Percentiles rank a stretch among this genome's conserved stretches.
Conservation (phyloP, 805 yeast species). For the Yamadazyma akitaensis region DNA sequence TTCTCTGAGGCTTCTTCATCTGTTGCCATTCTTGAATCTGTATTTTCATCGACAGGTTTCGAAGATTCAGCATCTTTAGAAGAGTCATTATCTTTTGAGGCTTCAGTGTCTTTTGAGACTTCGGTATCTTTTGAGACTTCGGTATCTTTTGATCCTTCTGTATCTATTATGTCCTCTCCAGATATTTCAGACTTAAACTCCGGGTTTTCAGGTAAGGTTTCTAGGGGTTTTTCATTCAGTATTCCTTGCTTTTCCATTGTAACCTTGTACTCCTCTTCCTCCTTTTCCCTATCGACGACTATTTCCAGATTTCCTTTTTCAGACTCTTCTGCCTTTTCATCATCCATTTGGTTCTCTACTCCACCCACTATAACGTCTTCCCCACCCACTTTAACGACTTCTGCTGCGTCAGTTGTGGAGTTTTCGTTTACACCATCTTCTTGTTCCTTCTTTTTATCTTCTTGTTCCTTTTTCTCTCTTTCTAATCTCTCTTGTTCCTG, state of each 20-base stretch:
- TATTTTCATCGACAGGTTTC: neutral
- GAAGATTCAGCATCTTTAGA: neutral
- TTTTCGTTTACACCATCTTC: conserved; percentile 5
- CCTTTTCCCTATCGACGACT: no score
- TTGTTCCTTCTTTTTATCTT: conserved; percentile 9
- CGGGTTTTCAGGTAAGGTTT: no score
- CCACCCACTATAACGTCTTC: neutral
- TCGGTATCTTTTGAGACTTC: neutral
- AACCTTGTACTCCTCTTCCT: neutral
- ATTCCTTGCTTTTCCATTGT: neutral
- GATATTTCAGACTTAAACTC: neutral
- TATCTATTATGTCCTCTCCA: neutral
- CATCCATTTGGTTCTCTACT: no score
- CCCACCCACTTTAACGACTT: neutral
- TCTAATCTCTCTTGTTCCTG: conserved; percentile 15
- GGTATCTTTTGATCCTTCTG: neutral
- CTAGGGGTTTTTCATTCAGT: no score
- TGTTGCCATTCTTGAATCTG: neutral
- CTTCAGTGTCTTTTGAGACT: neutral
- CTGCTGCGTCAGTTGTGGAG: neutral
- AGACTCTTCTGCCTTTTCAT: no score
- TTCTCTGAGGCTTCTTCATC: conserved; percentile 3
- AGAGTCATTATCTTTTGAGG: neutral
- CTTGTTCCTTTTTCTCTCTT: neutral
- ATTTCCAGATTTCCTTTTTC: no score